These are phyloP conservation scores for Verticillium dahliae DNA, from an alignment of 2,329 filamentous ascomycete genomes.

Conservation along the genomic window DNA sequence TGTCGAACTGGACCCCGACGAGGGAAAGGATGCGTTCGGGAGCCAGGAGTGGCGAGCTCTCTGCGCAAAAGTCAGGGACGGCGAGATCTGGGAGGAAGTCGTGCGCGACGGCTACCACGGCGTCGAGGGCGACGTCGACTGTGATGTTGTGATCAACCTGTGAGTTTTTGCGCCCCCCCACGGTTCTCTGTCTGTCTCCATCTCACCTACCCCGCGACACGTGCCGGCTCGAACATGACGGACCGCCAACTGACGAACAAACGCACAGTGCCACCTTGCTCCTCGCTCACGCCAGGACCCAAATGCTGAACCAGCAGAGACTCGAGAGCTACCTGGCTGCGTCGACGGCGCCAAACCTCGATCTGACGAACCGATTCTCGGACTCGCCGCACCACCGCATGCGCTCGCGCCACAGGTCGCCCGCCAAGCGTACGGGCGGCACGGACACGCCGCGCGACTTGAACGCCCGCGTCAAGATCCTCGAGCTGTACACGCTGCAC, in stretches of 20 bases:
- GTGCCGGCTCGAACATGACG: not conserved
- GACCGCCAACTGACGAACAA: not conserved
- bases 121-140: constrained; percentile 82
- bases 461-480: constrained; percentile 78
- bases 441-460: constrained; percentile 80
- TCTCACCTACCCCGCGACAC: not conserved
- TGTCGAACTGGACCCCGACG: constrained; percentile 79
- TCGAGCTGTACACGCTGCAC: constrained; percentile 92
- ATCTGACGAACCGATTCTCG: constrained; percentile 60
- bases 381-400: constrained; percentile 29
- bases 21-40: constrained; percentile 85
- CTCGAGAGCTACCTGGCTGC: constrained; percentile 86
- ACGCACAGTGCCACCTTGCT: constrained; percentile 73
- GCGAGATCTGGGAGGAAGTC: constrained; percentile 91
- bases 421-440: constrained; percentile 48
- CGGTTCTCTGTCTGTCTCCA: too few species aligned
- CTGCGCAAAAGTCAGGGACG: constrained; percentile 78
- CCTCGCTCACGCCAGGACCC: constrained; percentile 80
- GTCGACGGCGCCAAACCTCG: constrained; percentile 64
- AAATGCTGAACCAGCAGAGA: constrained; percentile 76
- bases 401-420: constrained; percentile 33
- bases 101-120: constrained; percentile 82
- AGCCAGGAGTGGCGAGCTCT: constrained; percentile 77
- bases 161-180: constrained; percentile 31
- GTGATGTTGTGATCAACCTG: constrained; percentile 89